Evolutionary conservation across 163 green algal genomes (phyloP), one percentile per base, ranked within the genome.

Genomic region (Chlamydomonas reinhardtii): DNA sequence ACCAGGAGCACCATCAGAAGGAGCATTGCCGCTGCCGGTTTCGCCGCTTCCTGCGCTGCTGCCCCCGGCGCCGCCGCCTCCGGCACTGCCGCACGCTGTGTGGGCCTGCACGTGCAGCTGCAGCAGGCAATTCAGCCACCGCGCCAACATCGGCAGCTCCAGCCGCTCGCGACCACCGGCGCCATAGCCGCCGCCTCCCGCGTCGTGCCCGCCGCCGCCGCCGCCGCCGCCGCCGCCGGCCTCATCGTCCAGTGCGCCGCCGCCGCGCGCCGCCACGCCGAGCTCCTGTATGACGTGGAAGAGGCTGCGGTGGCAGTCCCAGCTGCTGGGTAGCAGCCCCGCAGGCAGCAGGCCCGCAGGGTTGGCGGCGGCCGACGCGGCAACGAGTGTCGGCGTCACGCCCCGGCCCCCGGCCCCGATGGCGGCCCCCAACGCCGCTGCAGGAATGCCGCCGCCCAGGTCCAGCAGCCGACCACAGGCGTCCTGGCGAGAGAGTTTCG

Each of bases 81-180:
- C 39, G 22, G 27, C 66, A 4, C 20, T n/a, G 12, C 22, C 25
- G 78, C 78, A 85, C 9, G 6, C 48, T 8, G n/a, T 24, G 24
- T 85, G 78, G 31, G 68, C 52, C 52, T 77, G 52, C 48, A 22
- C 68, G 52, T 85, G 66, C 78, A 85, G 68, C 68, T 77, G 68
- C 68, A 85, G 52, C 78, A 85, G 78, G 20, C 27, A 31, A 43
- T 85, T 68, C 48, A 85, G 69, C 52, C 59, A 72, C n/a, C 68
- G 56, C 15, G 69, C 69, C 6, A 85, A 52, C 78, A 85, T 12
- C 22, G 68, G 68, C 68, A 85, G 78, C 78, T 85, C 78, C 78
- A 85, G 65, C n/a, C 14, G 17, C 48, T 20, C 48, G 12, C 48
- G 48, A 34, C 56, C 20, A 59, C 31, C 34, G 74, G 59, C 52